phyloP scores from a whole-genome alignment of 768 basidiomycete species.

The Sutorius australiensis region DNA sequence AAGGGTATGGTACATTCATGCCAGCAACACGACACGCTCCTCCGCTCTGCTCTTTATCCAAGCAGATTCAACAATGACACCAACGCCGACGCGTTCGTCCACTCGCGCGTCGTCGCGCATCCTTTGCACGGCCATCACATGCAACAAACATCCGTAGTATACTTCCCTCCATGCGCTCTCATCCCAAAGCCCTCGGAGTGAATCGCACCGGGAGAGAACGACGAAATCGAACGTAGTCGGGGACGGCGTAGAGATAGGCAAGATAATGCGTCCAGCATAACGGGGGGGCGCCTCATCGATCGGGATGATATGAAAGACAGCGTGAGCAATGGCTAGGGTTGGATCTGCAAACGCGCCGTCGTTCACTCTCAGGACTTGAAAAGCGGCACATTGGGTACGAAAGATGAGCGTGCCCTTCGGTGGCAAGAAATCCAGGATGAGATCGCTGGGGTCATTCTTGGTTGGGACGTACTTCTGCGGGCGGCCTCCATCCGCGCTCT shows the following conservation, averaged over 20 bases:
- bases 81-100: constrained; percentile 20
- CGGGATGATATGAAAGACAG: constrained; percentile 12
- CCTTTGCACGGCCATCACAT: constrained; percentile 21
- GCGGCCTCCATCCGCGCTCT: background rate
- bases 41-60: constrained; percentile 11
- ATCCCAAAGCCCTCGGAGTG: constrained; percentile 6
- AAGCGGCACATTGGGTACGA: constrained; percentile 14
- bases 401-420: constrained; percentile 24
- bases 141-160: constrained; percentile 13
- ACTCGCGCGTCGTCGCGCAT: constrained; percentile 1
- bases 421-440: background rate
- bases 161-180: constrained; percentile 6
- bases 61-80: constrained; percentile 16
- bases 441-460: background rate
- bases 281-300: background rate
- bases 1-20: background rate
- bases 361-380: constrained; percentile 6
- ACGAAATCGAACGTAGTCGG: constrained; percentile 12
- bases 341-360: background rate
- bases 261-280: constrained; percentile 14
- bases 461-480: constrained; percentile 3
- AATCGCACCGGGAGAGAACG: constrained; percentile 15
- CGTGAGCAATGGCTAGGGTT: background rate
- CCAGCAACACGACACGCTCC: constrained; percentile 9
- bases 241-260: constrained; percentile 12